A percentile compares a stretch with the other conserved stretches of the same genome.
Conservation (phyloP, 225 moss, liverwort and hornwort genomes). For the Lunularia cruciata region DNA sequence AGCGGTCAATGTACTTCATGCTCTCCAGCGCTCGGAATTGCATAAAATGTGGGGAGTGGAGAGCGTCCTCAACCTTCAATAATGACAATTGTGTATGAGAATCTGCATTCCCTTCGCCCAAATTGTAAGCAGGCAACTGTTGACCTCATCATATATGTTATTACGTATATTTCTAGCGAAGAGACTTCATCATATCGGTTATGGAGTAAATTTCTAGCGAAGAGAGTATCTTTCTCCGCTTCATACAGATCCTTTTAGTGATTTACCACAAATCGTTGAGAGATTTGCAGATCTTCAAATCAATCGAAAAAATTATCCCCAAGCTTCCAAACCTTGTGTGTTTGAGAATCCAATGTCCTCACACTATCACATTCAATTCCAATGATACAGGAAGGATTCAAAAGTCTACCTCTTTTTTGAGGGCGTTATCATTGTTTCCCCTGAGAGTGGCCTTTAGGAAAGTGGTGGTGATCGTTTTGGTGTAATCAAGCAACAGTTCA, state of each 20-base stretch:
- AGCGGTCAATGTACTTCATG: slow-evolving; percentile 30
- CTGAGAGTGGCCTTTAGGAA: slow-evolving; percentile 7
- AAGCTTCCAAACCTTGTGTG: not conserved
- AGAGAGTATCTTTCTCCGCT: no score
- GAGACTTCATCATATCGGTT: no score
- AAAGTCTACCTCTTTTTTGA: slow-evolving; percentile 14
- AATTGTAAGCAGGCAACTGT: no score
- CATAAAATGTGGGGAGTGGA: slow-evolving; percentile 28
- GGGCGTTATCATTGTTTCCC: slow-evolving; percentile 1
- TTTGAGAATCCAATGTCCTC: not conserved
- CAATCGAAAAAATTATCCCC: not conserved
- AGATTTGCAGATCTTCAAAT: no score
- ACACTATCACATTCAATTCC: not conserved
- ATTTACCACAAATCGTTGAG: no score
- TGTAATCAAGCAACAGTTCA: slow-evolving; percentile 22
- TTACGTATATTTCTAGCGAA: no score
- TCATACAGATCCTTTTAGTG: no score
- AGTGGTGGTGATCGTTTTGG: slow-evolving; percentile 11
- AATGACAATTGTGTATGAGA: not conserved
- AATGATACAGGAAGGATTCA: not conserved
- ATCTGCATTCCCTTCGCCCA: no score
- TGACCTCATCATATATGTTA: no score
- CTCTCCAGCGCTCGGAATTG: slow-evolving; percentile 25
- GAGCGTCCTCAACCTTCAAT: slow-evolving; percentile 22
- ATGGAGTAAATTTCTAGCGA: no score